Evolutionary conservation across 805 yeast species (phyloP).

Genomic region (Barnettozyma sucrosica): DNA sequence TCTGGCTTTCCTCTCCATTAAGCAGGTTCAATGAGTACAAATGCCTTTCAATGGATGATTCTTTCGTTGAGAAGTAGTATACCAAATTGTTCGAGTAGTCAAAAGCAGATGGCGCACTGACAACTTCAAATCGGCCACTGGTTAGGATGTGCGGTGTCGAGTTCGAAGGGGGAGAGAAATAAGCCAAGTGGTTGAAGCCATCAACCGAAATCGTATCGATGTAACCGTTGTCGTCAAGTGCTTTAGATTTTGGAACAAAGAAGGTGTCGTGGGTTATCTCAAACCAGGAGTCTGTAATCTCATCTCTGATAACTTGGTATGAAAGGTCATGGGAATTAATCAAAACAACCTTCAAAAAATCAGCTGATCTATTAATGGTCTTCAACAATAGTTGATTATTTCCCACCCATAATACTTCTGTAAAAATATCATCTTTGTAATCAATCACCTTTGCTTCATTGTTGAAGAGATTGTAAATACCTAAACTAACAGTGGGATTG

Average conservation of each 20-base stretch:
- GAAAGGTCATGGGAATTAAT: constrained; percentile 38
- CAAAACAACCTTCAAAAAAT: constrained; percentile 50
- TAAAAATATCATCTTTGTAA: constrained; percentile 41
- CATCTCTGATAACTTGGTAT: constrained; percentile 42
- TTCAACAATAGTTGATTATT: constrained; percentile 44
- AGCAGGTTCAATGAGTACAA: constrained; percentile 61
- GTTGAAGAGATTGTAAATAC: constrained; percentile 35
- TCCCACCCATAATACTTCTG: constrained; percentile 72
- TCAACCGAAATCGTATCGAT: constrained; percentile 67
- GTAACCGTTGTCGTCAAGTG: constrained; percentile 58
- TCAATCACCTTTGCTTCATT: constrained; percentile 35
- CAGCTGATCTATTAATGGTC: constrained; percentile 62
- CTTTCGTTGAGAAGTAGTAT: constrained; percentile 64
- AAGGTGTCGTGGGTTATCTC: constrained; percentile 64
- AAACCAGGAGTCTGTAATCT: constrained; percentile 59
- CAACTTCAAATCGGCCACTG: constrained; percentile 88
- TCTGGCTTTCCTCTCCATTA: constrained; percentile 28
- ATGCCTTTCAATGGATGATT: constrained; percentile 80
- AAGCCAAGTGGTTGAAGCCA: constrained; percentile 74
- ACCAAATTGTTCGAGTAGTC: constrained; percentile 48
- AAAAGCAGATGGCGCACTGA: constrained; percentile 58
- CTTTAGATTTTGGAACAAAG: constrained; percentile 46
- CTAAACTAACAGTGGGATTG: constrained; percentile 61
- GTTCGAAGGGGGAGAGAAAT: constrained; percentile 65
- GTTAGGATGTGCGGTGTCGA: constrained; percentile 55